phyloP scores from a whole-genome alignment of 169 alveolate species.

The Cryptosporidium meleagridis region DNA sequence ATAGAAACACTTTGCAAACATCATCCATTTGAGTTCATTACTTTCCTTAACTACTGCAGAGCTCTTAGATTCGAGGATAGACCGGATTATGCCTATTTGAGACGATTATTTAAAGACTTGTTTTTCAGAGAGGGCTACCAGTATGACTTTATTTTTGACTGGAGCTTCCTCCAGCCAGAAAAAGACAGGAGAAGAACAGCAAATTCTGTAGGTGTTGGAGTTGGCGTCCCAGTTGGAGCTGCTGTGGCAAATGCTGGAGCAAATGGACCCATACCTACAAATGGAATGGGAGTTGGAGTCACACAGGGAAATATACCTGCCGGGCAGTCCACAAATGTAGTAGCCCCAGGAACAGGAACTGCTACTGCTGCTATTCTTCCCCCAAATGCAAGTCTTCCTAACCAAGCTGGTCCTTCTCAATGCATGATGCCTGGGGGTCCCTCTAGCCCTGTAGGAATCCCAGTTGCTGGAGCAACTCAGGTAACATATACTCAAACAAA shows the following conservation, averaged over 20 bases:
- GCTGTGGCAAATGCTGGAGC: slow-evolving; percentile 26
- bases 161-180: slow-evolving; percentile 91
- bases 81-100: slow-evolving; percentile 94
- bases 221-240: slow-evolving; percentile 30
- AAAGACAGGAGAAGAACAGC: slow-evolving; percentile 72
- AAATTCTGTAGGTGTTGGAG: slow-evolving; percentile 31
- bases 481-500: slow-evolving; percentile 9
- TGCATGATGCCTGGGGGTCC: background rate
- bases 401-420: slow-evolving; percentile 17
- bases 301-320: slow-evolving; percentile 8
- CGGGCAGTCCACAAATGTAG: background rate
- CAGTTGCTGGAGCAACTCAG: background rate
- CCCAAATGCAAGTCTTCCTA: slow-evolving; percentile 7
- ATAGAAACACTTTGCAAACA: slow-evolving; percentile 96
- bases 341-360: slow-evolving; percentile 17
- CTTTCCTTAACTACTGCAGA: slow-evolving; percentile 93
- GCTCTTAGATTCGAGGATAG: slow-evolving; percentile 94
- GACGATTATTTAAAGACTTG: slow-evolving; percentile 95
- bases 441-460: background rate
- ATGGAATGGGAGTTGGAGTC: slow-evolving; percentile 48
- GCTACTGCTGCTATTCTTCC: background rate
- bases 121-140: slow-evolving; percentile 92
- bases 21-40: slow-evolving; percentile 88
- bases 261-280: background rate
- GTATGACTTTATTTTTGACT: slow-evolving; percentile 95